Evolutionary conservation across 2,329 filamentous ascomycete genomes (phyloP).

Genomic region (Orbilia oligospora): DNA sequence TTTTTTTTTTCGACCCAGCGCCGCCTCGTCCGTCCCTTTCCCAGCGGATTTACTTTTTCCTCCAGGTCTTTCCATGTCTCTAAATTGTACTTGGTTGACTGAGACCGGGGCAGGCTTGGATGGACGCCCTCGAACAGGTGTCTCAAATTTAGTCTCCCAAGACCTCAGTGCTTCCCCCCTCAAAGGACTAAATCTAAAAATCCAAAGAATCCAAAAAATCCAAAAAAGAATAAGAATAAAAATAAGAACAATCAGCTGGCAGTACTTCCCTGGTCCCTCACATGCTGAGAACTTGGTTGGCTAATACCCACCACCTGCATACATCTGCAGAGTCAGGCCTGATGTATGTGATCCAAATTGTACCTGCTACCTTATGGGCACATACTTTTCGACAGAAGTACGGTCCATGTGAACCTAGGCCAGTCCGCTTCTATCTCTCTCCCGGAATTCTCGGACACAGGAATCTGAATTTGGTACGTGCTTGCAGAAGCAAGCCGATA

Average conservation of each 20-base stretch:
- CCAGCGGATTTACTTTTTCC: slow-evolving; percentile 20
- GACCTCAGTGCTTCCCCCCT: slow-evolving; percentile 8
- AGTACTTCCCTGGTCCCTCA: slow-evolving; percentile 4
- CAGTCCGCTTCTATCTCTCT: slow-evolving; percentile 22
- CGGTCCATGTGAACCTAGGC: slow-evolving; percentile 19
- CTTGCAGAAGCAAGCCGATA: slow-evolving; percentile 31
- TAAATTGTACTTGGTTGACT: slow-evolving; percentile 34
- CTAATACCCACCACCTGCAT: background rate
- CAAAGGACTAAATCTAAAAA: too few relatives aligned
- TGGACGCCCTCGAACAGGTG: slow-evolving; percentile 52
- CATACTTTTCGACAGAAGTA: slow-evolving; percentile 1
- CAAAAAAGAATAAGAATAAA: background rate
- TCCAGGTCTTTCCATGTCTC: slow-evolving; percentile 29
- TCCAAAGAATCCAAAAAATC: too few relatives aligned
- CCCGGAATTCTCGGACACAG: slow-evolving; percentile 34
- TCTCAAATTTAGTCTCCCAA: slow-evolving; percentile 59
- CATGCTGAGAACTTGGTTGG: background rate
- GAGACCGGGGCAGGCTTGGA: slow-evolving; percentile 54
- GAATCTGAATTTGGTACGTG: slow-evolving; percentile 34
- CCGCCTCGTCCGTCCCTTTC: slow-evolving; percentile 31
- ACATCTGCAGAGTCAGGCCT: background rate
- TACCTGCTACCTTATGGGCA: background rate
- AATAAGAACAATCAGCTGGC: background rate
- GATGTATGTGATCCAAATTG: background rate
- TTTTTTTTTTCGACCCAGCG: slow-evolving; percentile 28